Conservation (phyloP, 2,329 filamentous ascomycete species). For the Arthrobotrys pseudoclavata region DNA sequence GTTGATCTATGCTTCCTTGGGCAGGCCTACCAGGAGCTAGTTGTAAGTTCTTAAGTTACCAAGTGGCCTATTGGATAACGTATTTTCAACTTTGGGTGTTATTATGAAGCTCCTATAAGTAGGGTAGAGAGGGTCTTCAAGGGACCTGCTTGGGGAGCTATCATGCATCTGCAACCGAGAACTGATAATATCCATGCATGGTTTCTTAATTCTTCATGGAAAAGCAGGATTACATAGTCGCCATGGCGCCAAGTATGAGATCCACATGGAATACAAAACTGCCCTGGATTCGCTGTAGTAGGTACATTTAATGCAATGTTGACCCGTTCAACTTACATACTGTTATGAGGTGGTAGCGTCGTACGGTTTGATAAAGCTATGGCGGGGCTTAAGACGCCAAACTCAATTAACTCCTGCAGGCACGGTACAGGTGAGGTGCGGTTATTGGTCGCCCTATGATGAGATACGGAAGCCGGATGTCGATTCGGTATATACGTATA, state of each 20-base stretch:
- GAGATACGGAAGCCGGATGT: background rate
- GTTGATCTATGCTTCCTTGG: slow-evolving; percentile 53
- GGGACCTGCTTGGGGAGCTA: background rate
- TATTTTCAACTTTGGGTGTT: background rate
- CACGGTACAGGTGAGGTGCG: background rate
- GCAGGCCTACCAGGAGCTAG: slow-evolving; percentile 39
- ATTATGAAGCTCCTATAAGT: background rate
- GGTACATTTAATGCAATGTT: too few relatives aligned
- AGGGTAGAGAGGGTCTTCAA: background rate
- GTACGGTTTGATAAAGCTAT: background rate
- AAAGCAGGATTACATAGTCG: background rate
- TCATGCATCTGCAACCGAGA: background rate
- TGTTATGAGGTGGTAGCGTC: background rate
- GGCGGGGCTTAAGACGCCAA: slow-evolving; percentile 1
- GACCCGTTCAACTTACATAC: background rate
- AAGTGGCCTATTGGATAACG: slow-evolving; percentile 13
- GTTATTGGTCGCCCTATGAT: slow-evolving; percentile 12
- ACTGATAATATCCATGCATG: too few relatives aligned
- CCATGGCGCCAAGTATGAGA: background rate
- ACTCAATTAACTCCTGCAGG: background rate
- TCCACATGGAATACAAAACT: background rate
- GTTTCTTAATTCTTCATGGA: background rate
- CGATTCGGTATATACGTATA: slow-evolving; percentile 2
- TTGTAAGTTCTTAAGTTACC: slow-evolving; percentile 26
- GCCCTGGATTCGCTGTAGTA: background rate